Base-by-base conservation (phyloP, 2,329 filamentous ascomycete genomes). In the Neoscytalidium dimidiatum region DNA sequence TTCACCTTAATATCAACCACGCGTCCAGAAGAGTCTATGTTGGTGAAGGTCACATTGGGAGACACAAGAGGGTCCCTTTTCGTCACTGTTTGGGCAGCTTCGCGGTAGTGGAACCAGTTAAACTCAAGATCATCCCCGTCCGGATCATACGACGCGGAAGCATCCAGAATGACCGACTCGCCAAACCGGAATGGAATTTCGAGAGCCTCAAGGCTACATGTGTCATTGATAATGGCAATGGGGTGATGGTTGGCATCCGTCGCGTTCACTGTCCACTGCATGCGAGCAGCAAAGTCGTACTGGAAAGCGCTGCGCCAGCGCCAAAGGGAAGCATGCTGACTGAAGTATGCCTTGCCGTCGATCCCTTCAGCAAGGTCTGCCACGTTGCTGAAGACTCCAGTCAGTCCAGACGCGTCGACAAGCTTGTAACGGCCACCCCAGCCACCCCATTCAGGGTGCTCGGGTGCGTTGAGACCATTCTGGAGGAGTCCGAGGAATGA, bases 381-480 rank as follows among this genome's bases (percentile, higher is more conserved):
- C 0, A 72, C 69, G 66, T 80, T 78, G 14, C 68, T 70, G 51
- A 71, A 79, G 56, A 74, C 70, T 3, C 66, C 68, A 8, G 38
- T 62, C 14, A 43, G 43, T 57, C 53, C 51, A 64, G 51, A 62
- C 7, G 48, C 51, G 35, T 73, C 73, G 17, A 68, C 68, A 23
- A 68, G 68, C n/a, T 51, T 64, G 68, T 81, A 81, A 3, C 80
- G 70, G 0, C 80, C 80, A 23, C 79, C 80, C 79, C 80, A 81
- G 63, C 74, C 66, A 19, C 80, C 80, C 70, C 75, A 81, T 28
- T 77, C 72, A 0, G 78, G 79, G 19, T 76, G 68, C 23, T 79
- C 75, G 1, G 76, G 73, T 8, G 72, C 69, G 3, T 74, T 74
- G 2, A 82, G 71, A 0, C 80, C 79, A 63, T 81, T 82, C 52